Evolutionary conservation across 768 basidiomycete genomes (phyloP).

Genomic region (Amanita jacksonii): DNA sequence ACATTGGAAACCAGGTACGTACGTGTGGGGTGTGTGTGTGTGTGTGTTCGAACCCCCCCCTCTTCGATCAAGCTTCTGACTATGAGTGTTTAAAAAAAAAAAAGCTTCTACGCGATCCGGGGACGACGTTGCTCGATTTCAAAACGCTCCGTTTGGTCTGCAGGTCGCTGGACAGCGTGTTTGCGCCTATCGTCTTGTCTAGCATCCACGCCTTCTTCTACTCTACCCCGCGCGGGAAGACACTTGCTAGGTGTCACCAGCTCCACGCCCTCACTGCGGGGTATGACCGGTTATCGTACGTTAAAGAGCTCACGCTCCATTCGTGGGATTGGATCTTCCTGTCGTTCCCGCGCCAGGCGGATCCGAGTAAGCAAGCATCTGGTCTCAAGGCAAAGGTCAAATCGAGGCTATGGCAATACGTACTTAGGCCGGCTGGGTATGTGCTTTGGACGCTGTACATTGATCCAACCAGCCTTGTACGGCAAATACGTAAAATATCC

Average conservation of each 20-base stretch:
- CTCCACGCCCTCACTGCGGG: background rate
- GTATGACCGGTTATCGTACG: background rate
- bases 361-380: background rate
- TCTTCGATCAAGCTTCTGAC: too few relatives aligned
- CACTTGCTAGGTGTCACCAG: conserved; percentile 2
- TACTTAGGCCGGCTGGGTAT: background rate
- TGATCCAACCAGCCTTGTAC: background rate
- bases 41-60: too few relatives aligned
- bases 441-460: background rate
- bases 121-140: background rate
- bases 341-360: background rate
- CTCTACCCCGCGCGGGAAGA: background rate
- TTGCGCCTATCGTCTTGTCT: conserved; percentile 4
- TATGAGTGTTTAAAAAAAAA: background rate
- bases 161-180: conserved; percentile 1
- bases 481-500: background rate
- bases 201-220: conserved; percentile 4
- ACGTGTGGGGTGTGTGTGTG: too few relatives aligned
- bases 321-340: conserved; percentile 6
- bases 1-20: conserved; percentile 4
- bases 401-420: conserved; percentile 1
- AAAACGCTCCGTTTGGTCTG: conserved; percentile 5
- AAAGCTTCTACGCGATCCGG: background rate
- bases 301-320: conserved; percentile 2
- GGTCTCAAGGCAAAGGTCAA: background rate